Percentiles rank a stretch among this genome's conserved stretches.
Evolutionary conservation across 2,329 filamentous ascomycete genomes (phyloP).

Genomic region (Monosporascus ibericus): DNA sequence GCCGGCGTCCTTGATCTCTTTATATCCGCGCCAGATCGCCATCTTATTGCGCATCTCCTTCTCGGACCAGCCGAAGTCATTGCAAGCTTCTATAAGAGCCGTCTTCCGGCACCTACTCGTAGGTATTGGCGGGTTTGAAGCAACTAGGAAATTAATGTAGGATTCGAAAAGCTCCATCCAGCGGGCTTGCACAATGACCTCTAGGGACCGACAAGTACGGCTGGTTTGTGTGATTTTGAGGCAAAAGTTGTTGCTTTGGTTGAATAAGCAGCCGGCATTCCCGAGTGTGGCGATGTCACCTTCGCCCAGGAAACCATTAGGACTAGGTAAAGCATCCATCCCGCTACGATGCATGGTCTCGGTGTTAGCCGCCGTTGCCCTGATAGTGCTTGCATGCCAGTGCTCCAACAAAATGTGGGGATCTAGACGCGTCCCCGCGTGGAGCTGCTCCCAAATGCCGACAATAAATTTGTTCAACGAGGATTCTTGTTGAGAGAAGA

Average conservation of each 20-base stretch:
- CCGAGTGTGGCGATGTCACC: not conserved
- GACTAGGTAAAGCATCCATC: too few relatives aligned
- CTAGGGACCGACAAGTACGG: slow-evolving; percentile 48
- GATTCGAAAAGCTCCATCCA: slow-evolving; percentile 46
- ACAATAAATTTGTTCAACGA: slow-evolving; percentile 25
- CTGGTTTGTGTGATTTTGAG: slow-evolving; percentile 34
- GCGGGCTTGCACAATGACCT: slow-evolving; percentile 51
- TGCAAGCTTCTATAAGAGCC: slow-evolving; percentile 46
- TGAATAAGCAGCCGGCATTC: slow-evolving; percentile 16
- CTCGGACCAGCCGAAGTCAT: slow-evolving; percentile 48
- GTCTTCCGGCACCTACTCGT: slow-evolving; percentile 43
- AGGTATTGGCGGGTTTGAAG: slow-evolving; percentile 34
- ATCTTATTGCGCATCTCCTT: slow-evolving; percentile 49
- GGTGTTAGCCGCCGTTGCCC: too few relatives aligned
- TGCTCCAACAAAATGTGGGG: slow-evolving; percentile 3
- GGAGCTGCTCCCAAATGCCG: slow-evolving; percentile 29
- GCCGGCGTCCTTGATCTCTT: slow-evolving; percentile 50
- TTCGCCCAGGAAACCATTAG: too few relatives aligned
- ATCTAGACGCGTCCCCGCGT: slow-evolving; percentile 22
- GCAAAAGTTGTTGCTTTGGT: slow-evolving; percentile 25
- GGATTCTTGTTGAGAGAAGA: slow-evolving; percentile 18
- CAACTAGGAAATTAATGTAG: slow-evolving; percentile 42
- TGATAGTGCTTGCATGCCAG: too few relatives aligned
- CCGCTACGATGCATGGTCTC: too few relatives aligned
- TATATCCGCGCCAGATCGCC: slow-evolving; percentile 50